Evolutionary conservation across 139 green algal species (phyloP).

Genomic region (Tetratostichococcus sp.): DNA sequence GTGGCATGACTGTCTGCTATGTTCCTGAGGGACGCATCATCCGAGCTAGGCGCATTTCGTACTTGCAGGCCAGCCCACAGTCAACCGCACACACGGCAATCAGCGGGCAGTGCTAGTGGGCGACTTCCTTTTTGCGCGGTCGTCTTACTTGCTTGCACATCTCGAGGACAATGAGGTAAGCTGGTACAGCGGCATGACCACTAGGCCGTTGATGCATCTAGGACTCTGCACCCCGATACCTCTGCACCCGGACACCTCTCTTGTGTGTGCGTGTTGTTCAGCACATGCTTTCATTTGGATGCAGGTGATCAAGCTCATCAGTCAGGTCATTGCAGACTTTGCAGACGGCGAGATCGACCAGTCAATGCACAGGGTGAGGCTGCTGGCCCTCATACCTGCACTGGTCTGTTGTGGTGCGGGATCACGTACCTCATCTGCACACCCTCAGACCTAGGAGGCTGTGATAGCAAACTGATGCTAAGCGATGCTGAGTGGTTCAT

Average conservation of each 20-base stretch:
- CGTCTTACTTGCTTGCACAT: conserved; percentile 95
- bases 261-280: too few relatives aligned
- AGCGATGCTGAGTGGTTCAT: too few relatives aligned
- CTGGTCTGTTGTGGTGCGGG: too few relatives aligned
- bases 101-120: conserved; percentile 92
- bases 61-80: conserved; percentile 81
- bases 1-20: neutral
- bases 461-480: too few relatives aligned
- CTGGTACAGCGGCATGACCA: too few relatives aligned
- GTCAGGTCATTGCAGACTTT: conserved; percentile 98
- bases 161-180: conserved; percentile 96
- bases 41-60: neutral
- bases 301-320: conserved; percentile 98
- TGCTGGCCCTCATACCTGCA: too few relatives aligned
- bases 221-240: too few relatives aligned
- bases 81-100: conserved; percentile 93
- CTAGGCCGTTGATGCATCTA: too few relatives aligned
- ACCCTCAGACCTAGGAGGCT: too few relatives aligned
- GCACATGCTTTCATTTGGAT: too few relatives aligned
- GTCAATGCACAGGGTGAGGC: conserved; percentile 21
- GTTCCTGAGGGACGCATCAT: conserved; percentile 3
- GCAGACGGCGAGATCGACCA: conserved; percentile 98
- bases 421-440: too few relatives aligned
- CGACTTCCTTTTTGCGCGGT: conserved; percentile 98
- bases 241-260: too few relatives aligned